Evolutionary conservation across 2,329 filamentous ascomycete species (phyloP).

Genomic region (Trichoderma sp.): DNA sequence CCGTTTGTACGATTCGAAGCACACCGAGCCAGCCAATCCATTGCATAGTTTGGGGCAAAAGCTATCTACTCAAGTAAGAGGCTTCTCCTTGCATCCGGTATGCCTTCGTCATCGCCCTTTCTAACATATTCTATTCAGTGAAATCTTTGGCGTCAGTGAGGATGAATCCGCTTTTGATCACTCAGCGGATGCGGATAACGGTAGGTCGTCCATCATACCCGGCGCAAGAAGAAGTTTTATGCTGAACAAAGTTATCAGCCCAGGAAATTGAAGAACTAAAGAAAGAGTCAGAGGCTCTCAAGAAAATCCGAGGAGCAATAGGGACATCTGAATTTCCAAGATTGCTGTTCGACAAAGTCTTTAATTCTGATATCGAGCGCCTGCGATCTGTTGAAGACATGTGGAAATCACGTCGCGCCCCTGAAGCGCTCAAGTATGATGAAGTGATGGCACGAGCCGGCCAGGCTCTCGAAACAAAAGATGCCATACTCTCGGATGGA

Average conservation of each 20-base stretch:
- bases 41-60: conserved; percentile 98
- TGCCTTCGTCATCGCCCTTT: not conserved
- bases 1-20: conserved; percentile 94
- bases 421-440: conserved; percentile 70
- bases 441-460: conserved; percentile 53
- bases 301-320: conserved; percentile 77
- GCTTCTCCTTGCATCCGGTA: conserved; percentile 24
- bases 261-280: conserved; percentile 85
- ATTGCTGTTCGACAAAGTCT: conserved; percentile 91
- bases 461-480: conserved; percentile 47
- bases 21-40: conserved; percentile 96
- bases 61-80: conserved; percentile 75
- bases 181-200: conserved; percentile 77
- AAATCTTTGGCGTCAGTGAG: conserved; percentile 90
- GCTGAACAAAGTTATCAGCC: conserved; percentile 35
- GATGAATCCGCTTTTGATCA: conserved; percentile 80
- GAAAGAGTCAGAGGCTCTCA: conserved; percentile 78
- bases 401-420: conserved; percentile 83
- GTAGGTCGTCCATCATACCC: conserved; percentile 37
- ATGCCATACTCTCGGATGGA: conserved; percentile 60
- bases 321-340: conserved; percentile 74
- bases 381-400: conserved; percentile 87
- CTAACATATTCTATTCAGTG: conserved; percentile 35
- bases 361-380: conserved; percentile 77
- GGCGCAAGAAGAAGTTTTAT: not conserved